These are phyloP conservation scores for Paecilomyces variotii DNA, from an alignment of 2,329 filamentous ascomycete species.

Conservation along the genomic window DNA sequence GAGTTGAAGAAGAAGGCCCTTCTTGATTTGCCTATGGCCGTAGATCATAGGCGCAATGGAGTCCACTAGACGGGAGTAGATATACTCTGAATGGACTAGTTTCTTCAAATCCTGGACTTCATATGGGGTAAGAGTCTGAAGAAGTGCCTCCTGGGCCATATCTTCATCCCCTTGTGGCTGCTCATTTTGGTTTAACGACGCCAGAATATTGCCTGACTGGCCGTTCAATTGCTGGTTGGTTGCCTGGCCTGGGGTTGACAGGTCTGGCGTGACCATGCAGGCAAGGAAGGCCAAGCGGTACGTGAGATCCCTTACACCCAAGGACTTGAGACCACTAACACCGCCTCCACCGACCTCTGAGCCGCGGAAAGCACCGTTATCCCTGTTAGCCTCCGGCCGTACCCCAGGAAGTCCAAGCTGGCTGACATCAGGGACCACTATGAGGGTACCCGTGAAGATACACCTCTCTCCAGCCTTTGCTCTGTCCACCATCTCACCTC, in stretches of 20 bases:
- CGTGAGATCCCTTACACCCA: constrained; percentile 90
- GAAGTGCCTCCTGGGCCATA: constrained; percentile 76
- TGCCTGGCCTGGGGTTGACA: constrained; percentile 67
- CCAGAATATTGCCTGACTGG: constrained; percentile 76
- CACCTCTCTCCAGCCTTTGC: constrained; percentile 98
- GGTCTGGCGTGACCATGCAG: constrained; percentile 91
- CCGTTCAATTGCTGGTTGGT: constrained; percentile 61
- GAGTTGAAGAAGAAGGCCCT: constrained; percentile 84
- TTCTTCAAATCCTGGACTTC: constrained; percentile 87
- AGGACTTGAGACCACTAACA: constrained; percentile 77
- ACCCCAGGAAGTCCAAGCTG: constrained; percentile 86
- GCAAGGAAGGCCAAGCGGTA: constrained; percentile 95
- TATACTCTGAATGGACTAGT: constrained; percentile 93
- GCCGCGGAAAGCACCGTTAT: constrained; percentile 67
- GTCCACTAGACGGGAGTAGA: constrained; percentile 85
- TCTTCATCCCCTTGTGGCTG: constrained; percentile 68
- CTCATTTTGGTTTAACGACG: constrained; percentile 67
- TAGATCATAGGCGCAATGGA: constrained; percentile 96
- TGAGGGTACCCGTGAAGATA: constrained; percentile 91
- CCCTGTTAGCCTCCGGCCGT: constrained; percentile 72
- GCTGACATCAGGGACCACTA: constrained; percentile 94
- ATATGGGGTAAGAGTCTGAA: constrained; percentile 72
- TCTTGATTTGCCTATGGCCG: constrained; percentile 95
- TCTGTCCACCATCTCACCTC: constrained; percentile 94
- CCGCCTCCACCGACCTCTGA: constrained; percentile 77